phyloP scores from a whole-genome alignment of 441 rosid genomes.

The Biscutella laevigata region DNA sequence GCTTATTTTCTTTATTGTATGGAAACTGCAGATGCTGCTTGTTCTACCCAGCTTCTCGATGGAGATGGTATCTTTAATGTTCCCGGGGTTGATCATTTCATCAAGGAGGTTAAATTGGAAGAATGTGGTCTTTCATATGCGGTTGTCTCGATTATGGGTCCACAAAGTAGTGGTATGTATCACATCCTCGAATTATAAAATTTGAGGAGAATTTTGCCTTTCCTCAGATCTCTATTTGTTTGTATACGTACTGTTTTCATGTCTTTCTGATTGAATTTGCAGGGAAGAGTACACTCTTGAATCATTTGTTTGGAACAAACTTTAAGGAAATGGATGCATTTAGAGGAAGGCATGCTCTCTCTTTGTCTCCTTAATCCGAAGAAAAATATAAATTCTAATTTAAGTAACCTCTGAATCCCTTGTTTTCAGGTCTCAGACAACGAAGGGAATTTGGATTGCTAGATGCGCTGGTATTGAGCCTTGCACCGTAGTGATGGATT shows the following conservation, averaged over 20 bases:
- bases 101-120: slow-evolving; percentile 60
- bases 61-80: slow-evolving; percentile 80
- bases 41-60: slow-evolving; percentile 87
- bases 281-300: slow-evolving; percentile 96
- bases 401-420: slow-evolving; percentile 10
- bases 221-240: background rate
- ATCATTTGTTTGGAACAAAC: slow-evolving; percentile 80
- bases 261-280: slow-evolving; percentile 21
- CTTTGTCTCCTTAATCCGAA: background rate
- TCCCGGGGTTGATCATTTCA: slow-evolving; percentile 58
- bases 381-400: slow-evolving; percentile 7
- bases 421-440: slow-evolving; percentile 81
- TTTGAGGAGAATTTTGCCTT: too few species aligned
- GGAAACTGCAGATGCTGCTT: slow-evolving; percentile 34
- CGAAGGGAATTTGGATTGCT: slow-evolving; percentile 98
- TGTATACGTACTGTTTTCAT: background rate
- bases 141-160: slow-evolving; percentile 97
- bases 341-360: slow-evolving; percentile 69
- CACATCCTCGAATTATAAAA: background rate
- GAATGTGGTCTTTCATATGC: slow-evolving; percentile 96
- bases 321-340: slow-evolving; percentile 99
- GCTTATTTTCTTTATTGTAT: background rate
- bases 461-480: slow-evolving; percentile 90
- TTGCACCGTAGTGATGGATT: slow-evolving; percentile 91
- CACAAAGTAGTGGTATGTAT: slow-evolving; percentile 93